Conservation (phyloP, 345 rosid genomes). For the Melaleuca quinquenervia region DNA sequence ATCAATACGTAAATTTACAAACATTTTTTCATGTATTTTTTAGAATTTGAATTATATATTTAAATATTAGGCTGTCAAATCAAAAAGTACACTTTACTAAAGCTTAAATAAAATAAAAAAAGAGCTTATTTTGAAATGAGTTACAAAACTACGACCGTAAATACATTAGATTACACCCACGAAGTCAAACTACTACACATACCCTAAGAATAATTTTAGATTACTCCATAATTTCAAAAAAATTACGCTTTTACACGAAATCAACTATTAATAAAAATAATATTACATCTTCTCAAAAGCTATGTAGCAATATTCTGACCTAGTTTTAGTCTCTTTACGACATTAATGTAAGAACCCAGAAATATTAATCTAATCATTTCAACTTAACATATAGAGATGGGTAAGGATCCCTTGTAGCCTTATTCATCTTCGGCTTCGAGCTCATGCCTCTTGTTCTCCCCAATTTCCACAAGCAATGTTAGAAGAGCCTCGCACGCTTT, state of each 20-base stretch:
- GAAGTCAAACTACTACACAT: neutral
- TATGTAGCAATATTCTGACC: neutral
- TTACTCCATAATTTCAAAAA: neutral
- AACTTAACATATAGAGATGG: neutral
- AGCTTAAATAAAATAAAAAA: neutral
- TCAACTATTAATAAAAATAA: too few species aligned
- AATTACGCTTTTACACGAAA: neutral
- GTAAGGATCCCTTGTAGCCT: neutral
- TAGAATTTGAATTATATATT: neutral
- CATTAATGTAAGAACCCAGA: neutral
- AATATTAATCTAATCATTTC: too few species aligned
- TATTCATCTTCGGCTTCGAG: slow-evolving; percentile 1
- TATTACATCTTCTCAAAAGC: neutral
- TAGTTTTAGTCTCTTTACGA: neutral
- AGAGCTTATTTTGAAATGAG: neutral
- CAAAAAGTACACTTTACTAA: neutral
- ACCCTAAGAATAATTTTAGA: neutral
- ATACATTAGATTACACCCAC: neutral
- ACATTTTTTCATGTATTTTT: neutral
- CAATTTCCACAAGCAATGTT: slow-evolving; percentile 75
- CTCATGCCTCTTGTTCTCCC: slow-evolving; percentile 32
- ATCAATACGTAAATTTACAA: neutral
- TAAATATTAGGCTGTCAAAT: neutral
- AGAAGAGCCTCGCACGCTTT: slow-evolving; percentile 87
- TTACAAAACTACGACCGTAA: neutral